A percentile compares a stretch with the other conserved stretches of the same genome.
Evolutionary conservation across 345 rosid species (phyloP).

Genomic region (Jatropha curcas): DNA sequence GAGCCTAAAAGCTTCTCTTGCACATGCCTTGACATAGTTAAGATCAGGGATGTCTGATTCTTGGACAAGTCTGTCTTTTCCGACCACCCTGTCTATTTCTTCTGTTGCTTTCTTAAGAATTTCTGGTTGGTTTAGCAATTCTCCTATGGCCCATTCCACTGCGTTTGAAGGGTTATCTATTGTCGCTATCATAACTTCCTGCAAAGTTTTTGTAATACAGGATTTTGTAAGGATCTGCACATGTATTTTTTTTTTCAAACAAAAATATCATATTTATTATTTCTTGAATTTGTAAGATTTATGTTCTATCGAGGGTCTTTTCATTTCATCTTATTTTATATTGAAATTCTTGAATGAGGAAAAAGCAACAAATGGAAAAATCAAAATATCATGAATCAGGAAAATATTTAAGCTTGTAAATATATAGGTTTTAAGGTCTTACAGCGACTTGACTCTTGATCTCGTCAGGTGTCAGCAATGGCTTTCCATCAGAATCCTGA

Average conservation of each 20-base stretch:
- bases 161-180: slow-evolving; percentile 46
- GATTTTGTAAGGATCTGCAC: no score
- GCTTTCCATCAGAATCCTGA: neutral
- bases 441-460: slow-evolving; percentile 7
- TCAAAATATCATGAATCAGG: no score
- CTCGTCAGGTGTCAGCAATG: neutral
- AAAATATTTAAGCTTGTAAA: no score
- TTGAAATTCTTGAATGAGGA: no score
- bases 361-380: no score
- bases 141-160: slow-evolving; percentile 41
- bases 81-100: slow-evolving; percentile 49
- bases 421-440: neutral
- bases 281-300: no score
- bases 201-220: neutral
- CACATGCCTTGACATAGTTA: slow-evolving; percentile 52
- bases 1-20: slow-evolving; percentile 50
- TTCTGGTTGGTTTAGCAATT: slow-evolving; percentile 35
- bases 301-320: no score
- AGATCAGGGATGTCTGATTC: slow-evolving; percentile 48
- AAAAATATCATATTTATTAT: no score
- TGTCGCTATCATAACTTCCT: slow-evolving; percentile 46
- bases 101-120: slow-evolving; percentile 40
- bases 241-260: no score
- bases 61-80: slow-evolving; percentile 49
- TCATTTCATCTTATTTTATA: no score